These are phyloP conservation scores for Hypoxylon rickii DNA, from an alignment of 495 filamentous ascomycete genomes.

Conservation along the genomic window DNA sequence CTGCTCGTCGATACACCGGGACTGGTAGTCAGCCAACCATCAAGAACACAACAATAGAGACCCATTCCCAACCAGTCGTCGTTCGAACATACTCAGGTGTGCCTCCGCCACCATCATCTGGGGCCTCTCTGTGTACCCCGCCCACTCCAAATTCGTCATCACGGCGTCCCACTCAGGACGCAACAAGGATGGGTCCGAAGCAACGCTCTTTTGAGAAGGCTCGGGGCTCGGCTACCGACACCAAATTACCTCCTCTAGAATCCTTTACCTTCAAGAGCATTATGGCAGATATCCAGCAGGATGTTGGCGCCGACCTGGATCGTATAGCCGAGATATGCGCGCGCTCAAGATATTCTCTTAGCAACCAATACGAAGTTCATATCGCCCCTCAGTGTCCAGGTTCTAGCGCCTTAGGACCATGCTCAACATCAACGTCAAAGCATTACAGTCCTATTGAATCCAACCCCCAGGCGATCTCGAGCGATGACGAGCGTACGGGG, in stretches of 20 bases:
- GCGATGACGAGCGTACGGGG: slow-evolving; percentile 50
- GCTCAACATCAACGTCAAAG: slow-evolving; percentile 20
- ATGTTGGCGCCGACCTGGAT: slow-evolving; percentile 55
- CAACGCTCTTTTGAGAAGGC: slow-evolving; percentile 37
- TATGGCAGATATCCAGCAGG: slow-evolving; percentile 53
- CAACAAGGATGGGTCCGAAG: slow-evolving; percentile 32
- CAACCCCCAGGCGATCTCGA: slow-evolving; percentile 54
- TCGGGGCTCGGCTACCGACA: slow-evolving; percentile 9
- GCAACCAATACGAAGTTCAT: slow-evolving; percentile 65
- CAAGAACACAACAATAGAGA: slow-evolving; percentile 53
- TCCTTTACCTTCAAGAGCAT: slow-evolving; percentile 65
- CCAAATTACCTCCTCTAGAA: slow-evolving; percentile 55
- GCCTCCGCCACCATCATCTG: slow-evolving; percentile 29
- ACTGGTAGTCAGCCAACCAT: slow-evolving; percentile 27
- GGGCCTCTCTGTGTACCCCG: slow-evolving; percentile 3
- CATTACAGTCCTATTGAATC: slow-evolving; percentile 39
- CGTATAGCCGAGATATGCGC: slow-evolving; percentile 64
- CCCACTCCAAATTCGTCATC: slow-evolving; percentile 11
- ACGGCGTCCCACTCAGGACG: slow-evolving; percentile 15
- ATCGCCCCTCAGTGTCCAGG: slow-evolving; percentile 59
- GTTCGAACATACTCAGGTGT: slow-evolving; percentile 58
- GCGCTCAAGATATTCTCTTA: slow-evolving; percentile 56
- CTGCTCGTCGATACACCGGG: slow-evolving; percentile 49
- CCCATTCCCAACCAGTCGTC: slow-evolving; percentile 60
- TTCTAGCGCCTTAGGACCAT: slow-evolving; percentile 35